Evolutionary conservation across 352 stramenopile species (phyloP).

Genomic region (Globisporangium abappressorium): DNA sequence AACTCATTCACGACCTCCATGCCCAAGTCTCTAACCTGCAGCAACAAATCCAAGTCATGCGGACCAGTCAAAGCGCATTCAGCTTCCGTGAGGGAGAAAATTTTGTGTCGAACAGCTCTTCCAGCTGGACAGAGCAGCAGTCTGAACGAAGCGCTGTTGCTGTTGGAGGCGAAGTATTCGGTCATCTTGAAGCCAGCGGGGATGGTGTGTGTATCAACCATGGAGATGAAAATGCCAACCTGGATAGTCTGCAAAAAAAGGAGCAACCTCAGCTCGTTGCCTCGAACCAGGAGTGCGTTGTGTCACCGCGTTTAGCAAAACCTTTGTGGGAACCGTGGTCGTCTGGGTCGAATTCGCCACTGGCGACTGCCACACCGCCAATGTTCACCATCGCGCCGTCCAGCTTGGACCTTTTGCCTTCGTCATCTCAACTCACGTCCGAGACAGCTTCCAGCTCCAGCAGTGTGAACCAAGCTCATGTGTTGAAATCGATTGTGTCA

Average conservation of each 20-base stretch:
- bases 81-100: background rate
- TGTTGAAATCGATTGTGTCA: constrained; percentile 16
- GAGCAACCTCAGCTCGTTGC: background rate
- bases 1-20: constrained; percentile 36
- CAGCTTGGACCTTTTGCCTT: constrained; percentile 4
- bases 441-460: background rate
- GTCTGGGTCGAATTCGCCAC: constrained; percentile 29
- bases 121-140: background rate
- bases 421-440: background rate
- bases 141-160: background rate
- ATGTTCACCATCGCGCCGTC: constrained; percentile 17
- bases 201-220: background rate
- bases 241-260: background rate
- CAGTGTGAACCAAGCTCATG: constrained; percentile 10
- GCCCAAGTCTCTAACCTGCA: constrained; percentile 30
- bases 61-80: background rate
- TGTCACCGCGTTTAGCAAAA: constrained; percentile 31
- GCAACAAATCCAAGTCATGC: constrained; percentile 12
- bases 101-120: background rate
- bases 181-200: background rate
- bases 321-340: constrained; percentile 50
- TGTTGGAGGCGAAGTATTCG: background rate
- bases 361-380: constrained; percentile 37
- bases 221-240: background rate
- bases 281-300: constrained; percentile 10